Evolutionary conservation across 257 asterid species (phyloP).

Genomic region (Solanum ossicruentum): DNA sequence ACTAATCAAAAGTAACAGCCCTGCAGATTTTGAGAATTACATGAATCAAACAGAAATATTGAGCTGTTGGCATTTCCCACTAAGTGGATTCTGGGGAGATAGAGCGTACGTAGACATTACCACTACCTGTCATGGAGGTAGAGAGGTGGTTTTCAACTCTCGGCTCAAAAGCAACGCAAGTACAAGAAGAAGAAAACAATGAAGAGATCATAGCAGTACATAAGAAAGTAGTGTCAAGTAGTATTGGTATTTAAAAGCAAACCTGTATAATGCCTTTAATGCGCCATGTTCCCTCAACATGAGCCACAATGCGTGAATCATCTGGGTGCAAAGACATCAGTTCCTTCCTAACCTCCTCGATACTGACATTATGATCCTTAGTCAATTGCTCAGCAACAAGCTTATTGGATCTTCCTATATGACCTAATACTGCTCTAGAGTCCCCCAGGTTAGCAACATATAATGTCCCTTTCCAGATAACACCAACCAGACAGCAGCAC

Average conservation of each 20-base stretch:
- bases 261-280: constrained; percentile 91
- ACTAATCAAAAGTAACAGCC: not conserved
- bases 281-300: constrained; percentile 59
- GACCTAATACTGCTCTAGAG: constrained; percentile 79
- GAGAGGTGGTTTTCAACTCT: too few species aligned
- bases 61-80: too few species aligned
- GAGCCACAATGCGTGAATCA: constrained; percentile 39
- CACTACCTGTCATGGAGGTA: too few species aligned
- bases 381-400: constrained; percentile 69
- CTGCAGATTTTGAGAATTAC: not conserved
- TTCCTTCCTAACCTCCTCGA: constrained; percentile 66
- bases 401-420: constrained; percentile 23
- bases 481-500: constrained; percentile 77
- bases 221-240: too few species aligned
- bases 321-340: constrained; percentile 48
- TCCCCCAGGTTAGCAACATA: constrained; percentile 72
- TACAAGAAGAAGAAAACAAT: too few species aligned
- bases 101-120: too few species aligned
- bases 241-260: not conserved
- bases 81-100: too few species aligned
- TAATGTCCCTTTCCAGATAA: constrained; percentile 50
- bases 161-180: too few species aligned
- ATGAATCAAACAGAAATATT: not conserved
- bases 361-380: constrained; percentile 52
- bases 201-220: too few species aligned